phyloP scores from a whole-genome alignment of 2,329 filamentous ascomycete genomes.

The Decorospora gaudefroyi region DNA sequence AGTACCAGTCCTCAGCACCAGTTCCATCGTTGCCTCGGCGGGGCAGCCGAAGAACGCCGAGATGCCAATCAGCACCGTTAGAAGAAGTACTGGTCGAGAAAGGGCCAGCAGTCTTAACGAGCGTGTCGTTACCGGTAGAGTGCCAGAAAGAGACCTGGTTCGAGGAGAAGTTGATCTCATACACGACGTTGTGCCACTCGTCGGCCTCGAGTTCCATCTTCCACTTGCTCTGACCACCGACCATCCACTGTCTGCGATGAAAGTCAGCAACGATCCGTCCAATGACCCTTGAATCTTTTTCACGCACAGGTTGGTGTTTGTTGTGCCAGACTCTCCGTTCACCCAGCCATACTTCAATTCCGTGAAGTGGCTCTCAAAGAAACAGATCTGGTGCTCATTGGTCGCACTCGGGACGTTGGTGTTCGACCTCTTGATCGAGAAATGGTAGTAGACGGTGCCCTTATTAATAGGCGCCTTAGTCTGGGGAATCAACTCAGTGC shows the following conservation, averaged over 20 bases:
- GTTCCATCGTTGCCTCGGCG: constrained; percentile 59
- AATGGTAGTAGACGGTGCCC: constrained; percentile 74
- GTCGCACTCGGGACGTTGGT: constrained; percentile 64
- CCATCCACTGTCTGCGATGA: constrained; percentile 62
- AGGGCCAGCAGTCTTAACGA: constrained; percentile 64
- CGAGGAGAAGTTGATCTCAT: constrained; percentile 70
- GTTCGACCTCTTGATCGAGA: constrained; percentile 64
- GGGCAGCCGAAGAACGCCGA: constrained; percentile 70
- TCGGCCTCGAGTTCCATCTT: constrained; percentile 63
- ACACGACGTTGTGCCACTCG: constrained; percentile 76
- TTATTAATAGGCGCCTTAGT: constrained; percentile 66
- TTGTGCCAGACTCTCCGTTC: constrained; percentile 54
- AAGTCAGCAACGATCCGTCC: not conserved
- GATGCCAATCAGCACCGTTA: constrained; percentile 73
- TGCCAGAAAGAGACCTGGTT: constrained; percentile 71
- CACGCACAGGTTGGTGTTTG: constrained; percentile 55
- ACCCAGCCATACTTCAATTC: constrained; percentile 73
- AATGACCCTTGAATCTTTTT: too few relatives aligned
- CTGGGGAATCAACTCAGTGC: constrained; percentile 74
- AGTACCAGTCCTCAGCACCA: constrained; percentile 68
- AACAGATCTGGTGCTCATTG: constrained; percentile 69
- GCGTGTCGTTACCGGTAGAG: constrained; percentile 63
- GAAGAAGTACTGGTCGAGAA: constrained; percentile 64
- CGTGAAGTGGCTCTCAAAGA: constrained; percentile 73
- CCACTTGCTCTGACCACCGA: constrained; percentile 65